Base-by-base conservation (phyloP, 106 monocot species). In the Triglochin maritima region DNA sequence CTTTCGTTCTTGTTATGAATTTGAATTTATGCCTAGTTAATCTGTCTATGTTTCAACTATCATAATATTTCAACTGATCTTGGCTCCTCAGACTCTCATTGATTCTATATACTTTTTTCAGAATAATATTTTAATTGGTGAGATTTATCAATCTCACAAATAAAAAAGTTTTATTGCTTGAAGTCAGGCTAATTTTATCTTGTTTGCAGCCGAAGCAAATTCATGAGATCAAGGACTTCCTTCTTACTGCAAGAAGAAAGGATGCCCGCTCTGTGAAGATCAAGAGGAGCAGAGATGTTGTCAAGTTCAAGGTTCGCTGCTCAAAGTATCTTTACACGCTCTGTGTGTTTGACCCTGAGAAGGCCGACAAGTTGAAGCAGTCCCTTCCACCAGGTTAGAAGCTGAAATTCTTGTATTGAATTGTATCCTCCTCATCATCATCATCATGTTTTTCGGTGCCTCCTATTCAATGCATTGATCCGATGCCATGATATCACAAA, bases 211-310 rank as follows among this genome's bases (percentile, higher is more conserved):
- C 84, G 67, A 84, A 84, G 80, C 80, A 84, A 70, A 84, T 84
- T 17, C 80, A 84, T 60, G 84, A 84, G 71, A 84, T 84, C 63
- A 84, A 84, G 77, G 84, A 84, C 47, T 84, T 84, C 70, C 84
- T 84, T 70, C 84, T 84, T 11, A 84, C 84, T 4, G 84, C 84
- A 16, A 80, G 84, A 69, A 84, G 84, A 69, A 80, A 84, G 64
- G 84, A 84, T 77, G 84, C 84, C 7, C 68, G 80, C 41, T 80
- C 84, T 17, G 84, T 84, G 54, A 84, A 84, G 68, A 84, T 84
- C 63, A 84, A 84, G 80, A 80, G 71, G 73, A 80, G 84, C 80
- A 84, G 77, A 60, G 77, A 77, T 71, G 80, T 84, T 2, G 77
- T 80, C 15, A 84, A 84, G 74, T 84, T 84, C 71, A 84, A 84